Conservation (phyloP, 1,284 basidiomycete species). For the Melanopsichium pennsylvanicum region DNA sequence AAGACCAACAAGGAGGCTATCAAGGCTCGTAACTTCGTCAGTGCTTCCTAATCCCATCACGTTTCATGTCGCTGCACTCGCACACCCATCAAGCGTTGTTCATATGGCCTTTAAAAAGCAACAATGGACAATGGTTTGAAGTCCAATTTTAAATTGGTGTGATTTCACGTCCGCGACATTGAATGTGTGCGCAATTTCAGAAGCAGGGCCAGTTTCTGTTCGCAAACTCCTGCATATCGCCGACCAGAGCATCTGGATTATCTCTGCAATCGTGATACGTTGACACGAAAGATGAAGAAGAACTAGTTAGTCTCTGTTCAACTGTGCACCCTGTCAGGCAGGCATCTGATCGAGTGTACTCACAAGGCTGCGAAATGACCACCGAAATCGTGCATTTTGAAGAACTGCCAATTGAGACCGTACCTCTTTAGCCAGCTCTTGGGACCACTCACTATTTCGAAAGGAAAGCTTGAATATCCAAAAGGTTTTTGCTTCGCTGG, state of each 20-base stretch:
- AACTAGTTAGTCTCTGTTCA: neutral
- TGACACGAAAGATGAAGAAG: neutral
- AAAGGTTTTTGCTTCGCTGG: slow-evolving; percentile 32
- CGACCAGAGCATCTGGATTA: slow-evolving; percentile 38
- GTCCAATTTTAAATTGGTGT: neutral
- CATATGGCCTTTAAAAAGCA: too few relatives aligned
- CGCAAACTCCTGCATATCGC: slow-evolving; percentile 48
- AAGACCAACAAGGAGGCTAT: slow-evolving; percentile 55
- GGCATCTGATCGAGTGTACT: too few relatives aligned
- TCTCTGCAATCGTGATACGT: slow-evolving; percentile 10
- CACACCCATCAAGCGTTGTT: neutral
- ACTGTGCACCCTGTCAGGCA: too few relatives aligned
- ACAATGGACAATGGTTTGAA: too few relatives aligned
- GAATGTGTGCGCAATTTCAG: neutral
- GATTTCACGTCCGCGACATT: neutral
- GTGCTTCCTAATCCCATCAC: slow-evolving; percentile 44
- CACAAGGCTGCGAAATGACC: slow-evolving; percentile 58
- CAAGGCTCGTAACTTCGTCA: slow-evolving; percentile 62
- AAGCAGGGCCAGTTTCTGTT: slow-evolving; percentile 35
- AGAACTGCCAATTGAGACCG: slow-evolving; percentile 34
- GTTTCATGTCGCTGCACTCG: neutral
- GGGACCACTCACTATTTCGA: slow-evolving; percentile 40
- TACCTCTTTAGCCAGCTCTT: slow-evolving; percentile 36
- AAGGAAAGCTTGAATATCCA: slow-evolving; percentile 41
- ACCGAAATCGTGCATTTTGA: slow-evolving; percentile 47